Conservation (phyloP, 352 stramenopile genomes). For the Phytophthora sp. region DNA sequence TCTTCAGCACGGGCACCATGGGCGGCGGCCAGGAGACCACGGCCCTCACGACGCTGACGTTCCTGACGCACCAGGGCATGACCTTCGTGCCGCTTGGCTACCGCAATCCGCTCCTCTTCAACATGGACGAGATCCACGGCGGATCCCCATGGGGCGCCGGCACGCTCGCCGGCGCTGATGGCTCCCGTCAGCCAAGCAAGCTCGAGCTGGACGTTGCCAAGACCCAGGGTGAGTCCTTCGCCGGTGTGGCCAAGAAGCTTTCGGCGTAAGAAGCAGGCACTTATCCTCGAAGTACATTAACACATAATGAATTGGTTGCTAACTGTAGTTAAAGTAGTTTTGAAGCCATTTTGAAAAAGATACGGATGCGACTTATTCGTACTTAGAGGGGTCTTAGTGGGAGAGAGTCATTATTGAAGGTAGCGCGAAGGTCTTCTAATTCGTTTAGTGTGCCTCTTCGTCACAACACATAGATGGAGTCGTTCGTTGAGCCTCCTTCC, state of each 20-base stretch:
- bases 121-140: constrained; percentile 83
- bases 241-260: constrained; percentile 83
- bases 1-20: constrained; percentile 83
- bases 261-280: constrained; percentile 41
- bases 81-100: constrained; percentile 91
- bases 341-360: constrained; percentile 22
- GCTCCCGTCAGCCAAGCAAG: constrained; percentile 77
- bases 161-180: constrained; percentile 82
- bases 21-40: constrained; percentile 92
- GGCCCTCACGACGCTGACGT: constrained; percentile 80
- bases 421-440: not conserved
- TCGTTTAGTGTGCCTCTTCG: constrained; percentile 6
- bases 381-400: constrained; percentile 8
- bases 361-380: constrained; percentile 13
- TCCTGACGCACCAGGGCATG: constrained; percentile 91
- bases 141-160: constrained; percentile 84
- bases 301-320: no score
- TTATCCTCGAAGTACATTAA: no score
- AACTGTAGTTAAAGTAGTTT: not conserved
- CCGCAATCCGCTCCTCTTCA: constrained; percentile 65
- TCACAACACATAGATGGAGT: constrained; percentile 26
- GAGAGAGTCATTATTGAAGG: constrained; percentile 7
- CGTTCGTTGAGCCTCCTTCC: constrained; percentile 54
- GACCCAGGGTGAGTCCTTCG: constrained; percentile 88
- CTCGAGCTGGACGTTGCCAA: constrained; percentile 83